Evolutionary conservation across 371 early-diverging fungal species (phyloP).

Genomic region (Sporodiniella umbellata): DNA sequence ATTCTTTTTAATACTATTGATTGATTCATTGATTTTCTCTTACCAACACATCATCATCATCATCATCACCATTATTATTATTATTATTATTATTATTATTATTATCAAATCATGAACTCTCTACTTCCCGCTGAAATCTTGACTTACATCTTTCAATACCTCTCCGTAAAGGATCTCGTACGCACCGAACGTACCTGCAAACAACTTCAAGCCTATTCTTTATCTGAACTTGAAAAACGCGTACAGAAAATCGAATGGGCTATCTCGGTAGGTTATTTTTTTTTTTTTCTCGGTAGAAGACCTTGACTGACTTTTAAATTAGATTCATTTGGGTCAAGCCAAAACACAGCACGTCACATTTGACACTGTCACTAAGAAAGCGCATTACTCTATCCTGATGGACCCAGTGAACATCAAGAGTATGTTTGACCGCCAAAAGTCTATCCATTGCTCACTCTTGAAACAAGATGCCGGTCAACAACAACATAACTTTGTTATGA

Average conservation of each 20-base stretch:
- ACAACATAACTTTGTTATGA: constrained; percentile 31
- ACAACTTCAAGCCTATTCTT: constrained; percentile 31
- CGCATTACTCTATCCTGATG: constrained; percentile 36
- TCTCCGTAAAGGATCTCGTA: constrained; percentile 39
- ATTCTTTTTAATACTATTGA: too few species aligned
- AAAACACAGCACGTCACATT: constrained; percentile 29
- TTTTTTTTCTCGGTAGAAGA: neutral
- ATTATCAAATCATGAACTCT: constrained; percentile 10
- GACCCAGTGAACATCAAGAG: constrained; percentile 39
- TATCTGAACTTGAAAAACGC: constrained; percentile 39
- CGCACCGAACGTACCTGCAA: constrained; percentile 37
- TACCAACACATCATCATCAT: too few species aligned
- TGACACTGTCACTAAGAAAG: constrained; percentile 29
- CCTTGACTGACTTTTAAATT: neutral
- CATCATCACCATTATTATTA: too few species aligned
- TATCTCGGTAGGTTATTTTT: constrained; percentile 26
- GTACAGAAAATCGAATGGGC: constrained; percentile 35
- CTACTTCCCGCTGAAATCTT: constrained; percentile 41
- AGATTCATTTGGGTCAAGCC: constrained; percentile 43
- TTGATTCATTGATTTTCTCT: too few species aligned
- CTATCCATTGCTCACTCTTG: constrained; percentile 39
- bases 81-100: too few species aligned
- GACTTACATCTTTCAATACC: constrained; percentile 24
- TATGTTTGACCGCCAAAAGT: constrained; percentile 44
- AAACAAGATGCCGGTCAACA: constrained; percentile 10